Evolutionary conservation across 139 green algal genomes (phyloP).

Genomic region (Medakamo hakoo): DNA sequence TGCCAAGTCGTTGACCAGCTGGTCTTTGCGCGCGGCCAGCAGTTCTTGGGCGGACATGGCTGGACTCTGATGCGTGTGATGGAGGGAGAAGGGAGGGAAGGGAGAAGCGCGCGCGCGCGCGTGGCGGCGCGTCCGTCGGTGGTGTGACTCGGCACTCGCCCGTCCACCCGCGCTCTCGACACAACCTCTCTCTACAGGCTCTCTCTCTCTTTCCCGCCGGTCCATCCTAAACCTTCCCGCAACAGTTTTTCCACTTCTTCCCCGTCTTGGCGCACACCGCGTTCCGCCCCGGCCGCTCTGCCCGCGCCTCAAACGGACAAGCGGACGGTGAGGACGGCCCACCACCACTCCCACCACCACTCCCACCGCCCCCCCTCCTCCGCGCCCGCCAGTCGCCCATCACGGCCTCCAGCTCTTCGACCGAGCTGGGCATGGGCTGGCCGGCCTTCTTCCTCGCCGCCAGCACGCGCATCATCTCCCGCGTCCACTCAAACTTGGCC

Average conservation of each 20-base stretch:
- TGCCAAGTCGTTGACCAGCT: conserved; percentile 8
- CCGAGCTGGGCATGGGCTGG: conserved; percentile 4
- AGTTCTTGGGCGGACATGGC: conserved; percentile 3
- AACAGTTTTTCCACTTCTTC: neutral
- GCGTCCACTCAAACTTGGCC: conserved; percentile 11
- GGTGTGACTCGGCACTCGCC: no score
- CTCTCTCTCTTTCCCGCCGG: no score
- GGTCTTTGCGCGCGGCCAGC: conserved; percentile 2
- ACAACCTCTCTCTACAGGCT: no score
- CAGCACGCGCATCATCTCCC: conserved; percentile 4
- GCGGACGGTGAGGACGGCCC: neutral
- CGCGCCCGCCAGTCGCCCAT: no score
- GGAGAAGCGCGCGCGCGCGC: no score
- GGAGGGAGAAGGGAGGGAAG: neutral
- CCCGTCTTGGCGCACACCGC: neutral
- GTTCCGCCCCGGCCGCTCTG: neutral
- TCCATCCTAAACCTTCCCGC: no score
- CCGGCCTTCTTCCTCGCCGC: conserved; percentile 3
- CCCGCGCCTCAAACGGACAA: neutral
- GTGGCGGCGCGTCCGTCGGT: no score
- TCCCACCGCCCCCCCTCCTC: neutral
- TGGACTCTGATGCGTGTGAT: no score
- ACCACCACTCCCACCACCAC: neutral
- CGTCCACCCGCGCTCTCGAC: no score
- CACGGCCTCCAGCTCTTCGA: conserved; percentile 5